These are phyloP conservation scores for Aureobasidium sp. DNA, from an alignment of 2,329 filamentous ascomycete genomes.

Conservation along the genomic window DNA sequence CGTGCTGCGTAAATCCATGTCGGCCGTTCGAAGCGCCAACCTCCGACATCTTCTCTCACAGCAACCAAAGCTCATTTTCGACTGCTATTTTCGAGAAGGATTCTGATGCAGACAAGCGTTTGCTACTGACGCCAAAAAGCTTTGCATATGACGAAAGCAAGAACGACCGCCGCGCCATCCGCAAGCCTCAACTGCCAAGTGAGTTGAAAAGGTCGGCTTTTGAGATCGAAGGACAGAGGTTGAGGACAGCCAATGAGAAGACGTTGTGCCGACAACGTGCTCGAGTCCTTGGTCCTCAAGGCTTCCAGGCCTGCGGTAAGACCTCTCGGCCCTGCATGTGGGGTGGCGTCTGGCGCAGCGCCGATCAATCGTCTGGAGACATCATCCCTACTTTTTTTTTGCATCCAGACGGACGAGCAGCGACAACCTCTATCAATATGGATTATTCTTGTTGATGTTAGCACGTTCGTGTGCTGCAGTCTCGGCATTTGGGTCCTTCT, in stretches of 20 bases:
- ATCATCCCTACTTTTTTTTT: constrained; percentile 13
- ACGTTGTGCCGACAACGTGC: constrained; percentile 1
- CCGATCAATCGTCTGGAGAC: constrained; percentile 2
- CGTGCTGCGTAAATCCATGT: neutral
- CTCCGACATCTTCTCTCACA: neutral
- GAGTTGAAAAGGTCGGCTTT: constrained; percentile 7
- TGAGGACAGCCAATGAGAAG: neutral
- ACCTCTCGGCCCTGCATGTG: constrained; percentile 14
- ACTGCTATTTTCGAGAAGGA: neutral
- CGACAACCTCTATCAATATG: neutral
- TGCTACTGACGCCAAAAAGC: neutral
- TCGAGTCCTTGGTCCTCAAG: constrained; percentile 7
- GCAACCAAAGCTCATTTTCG: neutral
- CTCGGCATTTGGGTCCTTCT: neutral
- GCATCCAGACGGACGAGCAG: neutral
- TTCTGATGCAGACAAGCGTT: neutral
- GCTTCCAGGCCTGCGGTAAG: constrained; percentile 11
- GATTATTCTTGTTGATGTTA: neutral
- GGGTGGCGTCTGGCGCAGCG: neutral
- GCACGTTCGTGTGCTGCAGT: neutral
- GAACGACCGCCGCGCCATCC: neutral
- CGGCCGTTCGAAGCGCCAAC: neutral
- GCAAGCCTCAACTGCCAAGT: constrained; percentile 11
- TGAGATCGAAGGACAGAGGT: neutral
- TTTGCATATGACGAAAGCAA: constrained; percentile 2